These are phyloP conservation scores for Euphorbia peplus DNA, from an alignment of 345 rosid species.

Conservation along the genomic window DNA sequence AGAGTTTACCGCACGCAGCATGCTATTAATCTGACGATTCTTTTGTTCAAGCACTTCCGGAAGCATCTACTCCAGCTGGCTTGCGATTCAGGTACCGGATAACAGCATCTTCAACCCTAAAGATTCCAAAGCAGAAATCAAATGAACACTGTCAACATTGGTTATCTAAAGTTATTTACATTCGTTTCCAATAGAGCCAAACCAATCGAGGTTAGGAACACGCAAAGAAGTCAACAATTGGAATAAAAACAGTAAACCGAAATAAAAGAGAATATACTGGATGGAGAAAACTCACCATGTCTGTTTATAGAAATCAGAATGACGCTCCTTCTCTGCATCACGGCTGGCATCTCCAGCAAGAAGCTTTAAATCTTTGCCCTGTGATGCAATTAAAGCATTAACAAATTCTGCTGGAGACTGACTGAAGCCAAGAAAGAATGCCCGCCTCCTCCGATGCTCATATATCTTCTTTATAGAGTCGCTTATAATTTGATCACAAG, in stretches of 20 bases:
- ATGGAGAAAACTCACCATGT: slow-evolving; percentile 36
- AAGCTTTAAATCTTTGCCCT: slow-evolving; percentile 56
- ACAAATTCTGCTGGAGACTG: slow-evolving; percentile 59
- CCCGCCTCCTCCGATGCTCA: slow-evolving; percentile 48
- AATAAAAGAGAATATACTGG: neutral
- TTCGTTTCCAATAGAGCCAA: neutral
- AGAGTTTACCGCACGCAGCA: neutral
- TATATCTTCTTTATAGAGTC: slow-evolving; percentile 46
- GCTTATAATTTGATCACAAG: slow-evolving; percentile 41
- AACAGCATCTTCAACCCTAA: slow-evolving; percentile 57
- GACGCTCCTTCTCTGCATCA: slow-evolving; percentile 39
- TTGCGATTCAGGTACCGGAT: slow-evolving; percentile 56
- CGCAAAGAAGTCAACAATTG: neutral
- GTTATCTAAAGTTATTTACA: neutral
- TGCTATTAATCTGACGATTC: slow-evolving; percentile 2
- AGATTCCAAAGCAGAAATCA: neutral
- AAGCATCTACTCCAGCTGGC: slow-evolving; percentile 38
- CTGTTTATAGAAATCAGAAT: slow-evolving; percentile 45
- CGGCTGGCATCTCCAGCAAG: slow-evolving; percentile 44
- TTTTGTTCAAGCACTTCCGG: slow-evolving; percentile 34
- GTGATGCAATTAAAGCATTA: slow-evolving; percentile 47
- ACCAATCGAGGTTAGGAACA: neutral
- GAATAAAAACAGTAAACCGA: neutral
- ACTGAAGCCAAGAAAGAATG: slow-evolving; percentile 58
- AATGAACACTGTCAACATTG: neutral